Evolutionary conservation across 2,329 filamentous ascomycete genomes (phyloP), one percentile per base, ranked within the genome.

Genomic region (Hymenoscyphus repandus): DNA sequence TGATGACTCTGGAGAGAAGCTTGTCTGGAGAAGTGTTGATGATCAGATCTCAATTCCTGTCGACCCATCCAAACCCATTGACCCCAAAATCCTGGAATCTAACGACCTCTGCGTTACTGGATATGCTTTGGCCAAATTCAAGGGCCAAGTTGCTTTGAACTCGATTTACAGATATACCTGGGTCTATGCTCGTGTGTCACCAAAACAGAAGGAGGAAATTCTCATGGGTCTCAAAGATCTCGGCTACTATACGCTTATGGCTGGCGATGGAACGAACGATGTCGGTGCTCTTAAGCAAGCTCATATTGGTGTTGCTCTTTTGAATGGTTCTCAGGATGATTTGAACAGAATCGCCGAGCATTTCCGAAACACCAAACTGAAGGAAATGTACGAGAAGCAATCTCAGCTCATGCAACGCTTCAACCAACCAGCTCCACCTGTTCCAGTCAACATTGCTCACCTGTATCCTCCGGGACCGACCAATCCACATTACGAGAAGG

Each of bases 171-270:
- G 91, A 45, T 80, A 97, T 70, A 84, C 91, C 12, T 99, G 93
- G 93, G 93, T 99, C 4, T 99, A 99, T 66, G 93, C 93, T 59
- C 90, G 93, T 64, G 93, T 99, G 9, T 99, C 93, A 1, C 93
- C 93, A 7, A 96, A 96, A 76, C 93, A 99, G 66, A 99, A 99
- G 74, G 93, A 99, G 70, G 91, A 97, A 49, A 97, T 99, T 64
- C 78, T 99, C n/a, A 80, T 96, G 18, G 93, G 93, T 34, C 81
- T 97, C 55, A 96, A 96, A 73, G 91, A 96, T 64, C 88, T 90
- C 73, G 93, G 93, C 45, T 99, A 99, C 74, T 96, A 93, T 54
- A 99, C 93, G 30, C 80, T 99, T 56, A 99, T 99, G 93, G 95
- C 91, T 62, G 93, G 93, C 70, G 93, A 99, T 65, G 93, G 93